phyloP scores from a whole-genome alignment of 176 grass and related monocot genomes.

The Avena sativa region DNA sequence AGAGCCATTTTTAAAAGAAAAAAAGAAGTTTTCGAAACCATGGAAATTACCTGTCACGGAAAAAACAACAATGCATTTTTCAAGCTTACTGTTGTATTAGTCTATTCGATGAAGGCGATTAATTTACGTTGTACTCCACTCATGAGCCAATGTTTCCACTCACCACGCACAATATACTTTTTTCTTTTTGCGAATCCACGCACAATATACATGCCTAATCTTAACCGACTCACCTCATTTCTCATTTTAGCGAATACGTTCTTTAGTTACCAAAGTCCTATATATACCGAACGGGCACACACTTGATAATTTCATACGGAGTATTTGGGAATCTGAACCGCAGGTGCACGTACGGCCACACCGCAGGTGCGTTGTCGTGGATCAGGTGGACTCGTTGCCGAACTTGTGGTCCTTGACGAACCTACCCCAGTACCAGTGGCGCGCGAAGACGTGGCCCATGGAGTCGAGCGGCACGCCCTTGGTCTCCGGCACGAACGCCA shows the following conservation, averaged over 20 bases:
- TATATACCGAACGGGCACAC: neutral
- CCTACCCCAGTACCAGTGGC: constrained; percentile 76
- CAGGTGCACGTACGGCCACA: too few relatives aligned
- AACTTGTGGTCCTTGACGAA: constrained; percentile 57
- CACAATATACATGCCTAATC: neutral
- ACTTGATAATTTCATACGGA: neutral
- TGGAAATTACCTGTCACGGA: too few relatives aligned
- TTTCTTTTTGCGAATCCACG: too few relatives aligned
- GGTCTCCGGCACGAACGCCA: constrained; percentile 69
- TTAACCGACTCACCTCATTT: too few relatives aligned
- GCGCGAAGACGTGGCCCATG: constrained; percentile 65
- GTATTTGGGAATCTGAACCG: neutral
- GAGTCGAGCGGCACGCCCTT: constrained; percentile 69
- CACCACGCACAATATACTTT: neutral
- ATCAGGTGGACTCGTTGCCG: constrained; percentile 34
- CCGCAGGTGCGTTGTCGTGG: neutral
- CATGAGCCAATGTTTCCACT: too few relatives aligned
- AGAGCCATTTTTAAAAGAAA: too few relatives aligned
- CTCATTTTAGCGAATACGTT: too few relatives aligned
- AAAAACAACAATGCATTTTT: too few relatives aligned
- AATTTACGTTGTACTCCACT: too few relatives aligned
- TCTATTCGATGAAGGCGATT: too few relatives aligned
- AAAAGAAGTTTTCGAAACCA: too few relatives aligned
- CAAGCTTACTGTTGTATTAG: too few relatives aligned
- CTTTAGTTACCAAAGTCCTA: neutral